Evolutionary conservation across 2,329 filamentous ascomycete genomes (phyloP).

Genomic region (Pseudogymnoascus sp.): DNA sequence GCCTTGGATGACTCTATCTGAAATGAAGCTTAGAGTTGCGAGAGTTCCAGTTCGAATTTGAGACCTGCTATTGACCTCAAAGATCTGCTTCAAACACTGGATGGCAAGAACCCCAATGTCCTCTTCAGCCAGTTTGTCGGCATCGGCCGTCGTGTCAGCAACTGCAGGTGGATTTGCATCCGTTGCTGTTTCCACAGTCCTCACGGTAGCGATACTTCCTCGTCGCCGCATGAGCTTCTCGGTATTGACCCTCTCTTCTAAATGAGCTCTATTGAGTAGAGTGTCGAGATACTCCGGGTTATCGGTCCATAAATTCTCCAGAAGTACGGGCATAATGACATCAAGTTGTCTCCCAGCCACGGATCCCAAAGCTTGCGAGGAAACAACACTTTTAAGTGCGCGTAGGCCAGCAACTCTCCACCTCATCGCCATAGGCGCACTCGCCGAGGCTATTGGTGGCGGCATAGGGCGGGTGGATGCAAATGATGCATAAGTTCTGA

Average conservation of each 20-base stretch:
- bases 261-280: slow-evolving; percentile 57
- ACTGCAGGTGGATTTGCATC: slow-evolving; percentile 63
- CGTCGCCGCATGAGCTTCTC: slow-evolving; percentile 58
- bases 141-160: slow-evolving; percentile 75
- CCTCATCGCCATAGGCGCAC: slow-evolving; percentile 66
- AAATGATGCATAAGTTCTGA: slow-evolving; percentile 70
- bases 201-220: slow-evolving; percentile 70
- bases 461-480: slow-evolving; percentile 53
- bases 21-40: slow-evolving; percentile 67
- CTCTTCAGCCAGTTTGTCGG: slow-evolving; percentile 82
- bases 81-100: slow-evolving; percentile 79
- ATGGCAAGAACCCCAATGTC: slow-evolving; percentile 78
- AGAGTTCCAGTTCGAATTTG: slow-evolving; percentile 73
- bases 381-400: slow-evolving; percentile 73
- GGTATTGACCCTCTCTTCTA: slow-evolving; percentile 59
- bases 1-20: slow-evolving; percentile 45
- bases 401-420: slow-evolving; percentile 67
- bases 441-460: slow-evolving; percentile 46
- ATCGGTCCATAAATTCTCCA: slow-evolving; percentile 77
- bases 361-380: slow-evolving; percentile 68
- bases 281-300: slow-evolving; percentile 60
- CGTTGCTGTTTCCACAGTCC: slow-evolving; percentile 53
- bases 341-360: slow-evolving; percentile 69
- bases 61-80: slow-evolving; percentile 68
- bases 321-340: slow-evolving; percentile 71